phyloP scores from a whole-genome alignment of 2,329 filamentous ascomycete species.

The Cladophialophora psammophila region DNA sequence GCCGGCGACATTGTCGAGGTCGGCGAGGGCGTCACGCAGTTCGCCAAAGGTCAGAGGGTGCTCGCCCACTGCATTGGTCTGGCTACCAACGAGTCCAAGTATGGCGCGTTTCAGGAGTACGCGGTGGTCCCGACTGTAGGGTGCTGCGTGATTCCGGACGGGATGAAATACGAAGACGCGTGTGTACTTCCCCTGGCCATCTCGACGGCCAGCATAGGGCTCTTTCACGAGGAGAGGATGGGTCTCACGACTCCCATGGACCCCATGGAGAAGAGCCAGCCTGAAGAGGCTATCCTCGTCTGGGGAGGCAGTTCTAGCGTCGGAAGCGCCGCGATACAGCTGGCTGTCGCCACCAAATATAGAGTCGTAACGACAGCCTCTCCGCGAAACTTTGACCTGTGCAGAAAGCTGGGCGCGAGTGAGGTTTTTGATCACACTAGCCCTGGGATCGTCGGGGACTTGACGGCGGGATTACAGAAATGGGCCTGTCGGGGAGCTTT shows the following conservation, averaged over 20 bases:
- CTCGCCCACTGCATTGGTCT: slow-evolving; percentile 41
- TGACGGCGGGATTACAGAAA: slow-evolving; percentile 33
- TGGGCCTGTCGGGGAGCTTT: slow-evolving; percentile 25
- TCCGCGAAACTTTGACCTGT: slow-evolving; percentile 53
- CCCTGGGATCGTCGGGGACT: slow-evolving; percentile 33
- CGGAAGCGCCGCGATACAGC: slow-evolving; percentile 55
- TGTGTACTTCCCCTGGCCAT: slow-evolving; percentile 46
- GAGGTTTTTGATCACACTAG: slow-evolving; percentile 55
- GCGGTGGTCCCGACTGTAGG: slow-evolving; percentile 40
- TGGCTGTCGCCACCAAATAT: slow-evolving; percentile 51
- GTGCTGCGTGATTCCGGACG: slow-evolving; percentile 41
- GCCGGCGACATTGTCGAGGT: slow-evolving; percentile 44
- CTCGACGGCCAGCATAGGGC: slow-evolving; percentile 43
- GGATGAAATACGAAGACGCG: slow-evolving; percentile 44
- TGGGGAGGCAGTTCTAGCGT: slow-evolving; percentile 62
- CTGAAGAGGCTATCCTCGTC: slow-evolving; percentile 50
- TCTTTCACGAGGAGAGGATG: slow-evolving; percentile 44
- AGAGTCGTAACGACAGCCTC: slow-evolving; percentile 51
- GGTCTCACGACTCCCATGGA: slow-evolving; percentile 30
- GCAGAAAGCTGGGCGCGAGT: slow-evolving; percentile 54
- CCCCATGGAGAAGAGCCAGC: neutral
- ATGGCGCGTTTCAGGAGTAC: slow-evolving; percentile 46
- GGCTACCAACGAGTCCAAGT: slow-evolving; percentile 25
- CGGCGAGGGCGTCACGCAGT: slow-evolving; percentile 40
- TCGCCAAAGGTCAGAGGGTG: slow-evolving; percentile 45